Evolutionary conservation across 2,329 filamentous ascomycete species (phyloP).

Genomic region (Fusarium secorum): DNA sequence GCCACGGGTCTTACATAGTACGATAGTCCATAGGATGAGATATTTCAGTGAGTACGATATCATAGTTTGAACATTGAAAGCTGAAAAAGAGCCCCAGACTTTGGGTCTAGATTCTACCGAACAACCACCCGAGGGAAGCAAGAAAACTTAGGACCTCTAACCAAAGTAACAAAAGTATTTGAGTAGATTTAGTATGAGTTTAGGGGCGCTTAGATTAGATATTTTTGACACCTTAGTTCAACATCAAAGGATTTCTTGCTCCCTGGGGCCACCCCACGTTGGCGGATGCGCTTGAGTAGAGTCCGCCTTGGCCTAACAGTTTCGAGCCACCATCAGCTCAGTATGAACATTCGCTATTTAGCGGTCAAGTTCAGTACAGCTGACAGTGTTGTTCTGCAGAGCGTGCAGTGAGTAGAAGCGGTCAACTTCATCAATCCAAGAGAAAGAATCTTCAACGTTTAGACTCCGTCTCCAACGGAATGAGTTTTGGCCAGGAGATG

Average conservation of each 20-base stretch:
- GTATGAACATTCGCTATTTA: conserved; percentile 7
- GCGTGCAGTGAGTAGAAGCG: not conserved
- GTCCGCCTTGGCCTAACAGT: conserved; percentile 22
- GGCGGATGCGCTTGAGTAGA: conserved; percentile 17
- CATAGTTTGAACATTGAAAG: not conserved
- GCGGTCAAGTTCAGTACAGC: conserved; percentile 2
- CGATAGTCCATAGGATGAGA: not conserved
- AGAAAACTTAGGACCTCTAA: not conserved
- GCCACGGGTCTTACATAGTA: not conserved
- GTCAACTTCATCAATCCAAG: not conserved
- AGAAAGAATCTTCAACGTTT: not conserved
- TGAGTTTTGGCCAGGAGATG: conserved; percentile 4
- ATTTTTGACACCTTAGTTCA: not conserved
- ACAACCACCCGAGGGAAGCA: not conserved
- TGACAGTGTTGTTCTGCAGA: not conserved
- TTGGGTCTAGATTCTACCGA: conserved; percentile 23
- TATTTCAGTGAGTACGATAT: not conserved
- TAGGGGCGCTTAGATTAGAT: fast-evolving
- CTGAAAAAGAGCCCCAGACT: conserved; percentile 4
- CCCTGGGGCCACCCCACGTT: conserved; percentile 9
- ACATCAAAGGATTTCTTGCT: not conserved
- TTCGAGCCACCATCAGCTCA: conserved; percentile 24
- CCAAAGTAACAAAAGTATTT: fast-evolving
- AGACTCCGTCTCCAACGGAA: not conserved
- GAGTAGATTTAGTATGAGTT: fast-evolving